These are phyloP conservation scores for Aspergillus puulaauensis DNA, from an alignment of 2,329 filamentous ascomycete genomes.

Conservation along the genomic window DNA sequence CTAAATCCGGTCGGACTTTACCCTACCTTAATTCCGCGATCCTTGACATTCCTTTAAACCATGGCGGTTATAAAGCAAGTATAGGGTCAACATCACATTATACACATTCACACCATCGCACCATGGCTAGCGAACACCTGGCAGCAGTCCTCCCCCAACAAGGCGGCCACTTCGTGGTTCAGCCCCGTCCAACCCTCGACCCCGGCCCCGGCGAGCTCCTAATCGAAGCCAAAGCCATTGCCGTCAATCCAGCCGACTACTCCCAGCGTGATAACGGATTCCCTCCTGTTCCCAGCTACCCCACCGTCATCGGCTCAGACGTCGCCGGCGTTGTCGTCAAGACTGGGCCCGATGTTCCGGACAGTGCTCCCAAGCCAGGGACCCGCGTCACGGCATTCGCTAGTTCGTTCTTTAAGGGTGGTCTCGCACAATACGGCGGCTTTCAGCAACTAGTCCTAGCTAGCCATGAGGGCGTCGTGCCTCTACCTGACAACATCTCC, in stretches of 20 bases:
- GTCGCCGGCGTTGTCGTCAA: conserved; percentile 31
- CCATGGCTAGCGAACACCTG: conserved; percentile 4
- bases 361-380: conserved; percentile 21
- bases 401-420: conserved; percentile 26
- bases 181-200: conserved; percentile 23
- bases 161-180: conserved; percentile 12
- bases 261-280: conserved; percentile 23
- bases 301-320: conserved; percentile 31
- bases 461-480: conserved; percentile 27
- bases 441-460: conserved; percentile 31
- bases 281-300: conserved; percentile 22
- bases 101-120: background rate
- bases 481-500: conserved; percentile 27
- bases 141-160: conserved; percentile 17
- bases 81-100: too few species aligned
- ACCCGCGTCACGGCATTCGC: conserved; percentile 32
- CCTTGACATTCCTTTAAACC: background rate
- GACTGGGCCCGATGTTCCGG: conserved; percentile 25
- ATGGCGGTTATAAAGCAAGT: too few species aligned
- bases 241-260: conserved; percentile 44
- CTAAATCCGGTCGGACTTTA: background rate
- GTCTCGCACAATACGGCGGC: conserved; percentile 28
- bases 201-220: conserved; percentile 40
- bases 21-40: background rate
- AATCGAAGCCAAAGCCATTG: conserved; percentile 42